A percentile compares a stretch with the other conserved stretches of the same genome.
Conservation (phyloP, 306 rosid genomes). For the Acacia confusa region DNA sequence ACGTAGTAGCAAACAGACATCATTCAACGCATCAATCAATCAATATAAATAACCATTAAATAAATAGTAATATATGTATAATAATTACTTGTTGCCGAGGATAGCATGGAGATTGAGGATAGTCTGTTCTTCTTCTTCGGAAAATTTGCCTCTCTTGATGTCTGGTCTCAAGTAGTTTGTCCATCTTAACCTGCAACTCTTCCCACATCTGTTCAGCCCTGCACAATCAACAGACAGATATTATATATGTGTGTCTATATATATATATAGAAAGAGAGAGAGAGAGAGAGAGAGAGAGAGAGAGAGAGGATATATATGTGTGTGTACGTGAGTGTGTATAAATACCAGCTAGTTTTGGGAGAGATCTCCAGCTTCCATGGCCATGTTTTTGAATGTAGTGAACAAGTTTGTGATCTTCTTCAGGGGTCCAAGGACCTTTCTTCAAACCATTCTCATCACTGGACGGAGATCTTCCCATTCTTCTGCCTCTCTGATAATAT, state of each 20-base stretch:
- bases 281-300: not conserved
- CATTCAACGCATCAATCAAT: not conserved
- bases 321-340: not conserved
- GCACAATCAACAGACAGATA: not conserved
- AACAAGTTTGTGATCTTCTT: constrained; percentile 38
- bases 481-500: no score
- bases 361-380: constrained; percentile 41
- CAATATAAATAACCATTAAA: no score
- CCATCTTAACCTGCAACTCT: constrained; percentile 46
- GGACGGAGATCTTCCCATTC: constrained; percentile 40
- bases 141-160: constrained; percentile 43
- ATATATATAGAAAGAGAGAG: not conserved
- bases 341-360: constrained; percentile 44
- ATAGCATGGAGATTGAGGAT: constrained; percentile 38
- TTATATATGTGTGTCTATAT: not conserved
- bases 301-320: not conserved
- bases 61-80: no score
- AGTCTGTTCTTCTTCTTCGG: constrained; percentile 37
- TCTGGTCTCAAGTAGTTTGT: constrained; percentile 43
- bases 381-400: constrained; percentile 33
- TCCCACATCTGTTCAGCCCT: constrained; percentile 47
- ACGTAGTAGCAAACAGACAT: not conserved
- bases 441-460: constrained; percentile 41
- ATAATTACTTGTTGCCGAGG: constrained; percentile 40
- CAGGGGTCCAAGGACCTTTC: constrained; percentile 48